Evolutionary conservation across 2,329 filamentous ascomycete species (phyloP).

Genomic region (Microdochium bolleyi): DNA sequence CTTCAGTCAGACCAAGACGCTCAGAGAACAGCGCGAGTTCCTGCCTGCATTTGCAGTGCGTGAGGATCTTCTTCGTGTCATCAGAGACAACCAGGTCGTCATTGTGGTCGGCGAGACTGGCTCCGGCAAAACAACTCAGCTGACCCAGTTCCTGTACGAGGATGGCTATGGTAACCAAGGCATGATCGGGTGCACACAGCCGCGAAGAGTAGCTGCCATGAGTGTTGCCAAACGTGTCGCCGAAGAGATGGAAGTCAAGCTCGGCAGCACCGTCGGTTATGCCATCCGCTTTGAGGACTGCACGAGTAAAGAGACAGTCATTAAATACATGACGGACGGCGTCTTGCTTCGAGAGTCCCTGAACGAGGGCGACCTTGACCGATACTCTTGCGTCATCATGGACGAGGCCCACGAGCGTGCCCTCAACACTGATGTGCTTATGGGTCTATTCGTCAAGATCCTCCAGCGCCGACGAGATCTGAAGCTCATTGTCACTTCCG

Average conservation of each 20-base stretch:
- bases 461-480: slow-evolving; percentile 80
- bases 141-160: slow-evolving; percentile 93
- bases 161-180: slow-evolving; percentile 85
- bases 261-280: slow-evolving; percentile 86
- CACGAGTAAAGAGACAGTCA: slow-evolving; percentile 87
- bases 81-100: slow-evolving; percentile 92
- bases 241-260: slow-evolving; percentile 93
- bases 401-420: slow-evolving; percentile 97
- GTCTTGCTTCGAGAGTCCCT: slow-evolving; percentile 88
- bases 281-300: slow-evolving; percentile 98
- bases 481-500: slow-evolving; percentile 95
- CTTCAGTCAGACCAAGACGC: slow-evolving; percentile 86
- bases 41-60: slow-evolving; percentile 93
- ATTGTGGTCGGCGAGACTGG: slow-evolving; percentile 97
- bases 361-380: slow-evolving; percentile 85
- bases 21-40: slow-evolving; percentile 87
- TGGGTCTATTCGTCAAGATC: slow-evolving; percentile 97
- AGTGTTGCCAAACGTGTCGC: slow-evolving; percentile 97
- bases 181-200: slow-evolving; percentile 94
- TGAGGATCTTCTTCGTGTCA: slow-evolving; percentile 84
- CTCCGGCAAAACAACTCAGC: slow-evolving; percentile 93
- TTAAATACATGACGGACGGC: slow-evolving; percentile 99
- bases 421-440: slow-evolving; percentile 91
- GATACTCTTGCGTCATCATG: slow-evolving; percentile 98
- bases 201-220: slow-evolving; percentile 94